Percentiles rank a stretch among this genome's conserved stretches.
Conservation (phyloP, 2,329 filamentous ascomycete species). For the Claviceps purpurea region DNA sequence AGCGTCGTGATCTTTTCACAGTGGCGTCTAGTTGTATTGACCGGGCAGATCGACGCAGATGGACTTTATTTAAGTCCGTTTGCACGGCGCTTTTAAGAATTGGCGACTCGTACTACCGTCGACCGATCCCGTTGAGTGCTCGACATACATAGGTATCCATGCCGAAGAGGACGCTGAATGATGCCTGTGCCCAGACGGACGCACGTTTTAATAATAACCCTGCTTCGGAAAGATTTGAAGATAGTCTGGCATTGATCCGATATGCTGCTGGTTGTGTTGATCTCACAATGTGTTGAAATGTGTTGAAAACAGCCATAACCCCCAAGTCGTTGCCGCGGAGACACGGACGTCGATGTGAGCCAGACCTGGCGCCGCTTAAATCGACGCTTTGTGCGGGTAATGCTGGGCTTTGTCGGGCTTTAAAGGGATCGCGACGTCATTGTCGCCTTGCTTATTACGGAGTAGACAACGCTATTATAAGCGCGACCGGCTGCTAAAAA, state of each 20-base stretch:
- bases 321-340: too few relatives aligned
- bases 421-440: constrained; percentile 1
- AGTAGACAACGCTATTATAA: background rate
- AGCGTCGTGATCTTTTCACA: constrained; percentile 24
- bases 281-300: too few relatives aligned
- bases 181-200: too few relatives aligned
- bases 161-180: background rate
- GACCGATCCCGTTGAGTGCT: constrained; percentile 51
- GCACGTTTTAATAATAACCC: too few relatives aligned
- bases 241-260: too few relatives aligned
- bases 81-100: constrained; percentile 50
- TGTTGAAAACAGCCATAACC: too few relatives aligned
- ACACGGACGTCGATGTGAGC: too few relatives aligned
- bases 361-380: too few relatives aligned
- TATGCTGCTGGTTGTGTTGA: too few relatives aligned
- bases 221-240: too few relatives aligned
- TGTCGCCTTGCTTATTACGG: background rate
- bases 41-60: constrained; percentile 40
- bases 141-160: constrained; percentile 36
- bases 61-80: constrained; percentile 9
- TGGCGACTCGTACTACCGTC: constrained; percentile 42
- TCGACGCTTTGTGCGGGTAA: too few relatives aligned
- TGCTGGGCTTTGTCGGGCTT: background rate
- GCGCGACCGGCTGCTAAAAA: background rate
- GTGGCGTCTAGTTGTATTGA: constrained; percentile 42